Percentiles rank a stretch among this genome's conserved stretches.
phyloP scores from a whole-genome alignment of 768 basidiomycete genomes.

The Boletus reticuloceps region DNA sequence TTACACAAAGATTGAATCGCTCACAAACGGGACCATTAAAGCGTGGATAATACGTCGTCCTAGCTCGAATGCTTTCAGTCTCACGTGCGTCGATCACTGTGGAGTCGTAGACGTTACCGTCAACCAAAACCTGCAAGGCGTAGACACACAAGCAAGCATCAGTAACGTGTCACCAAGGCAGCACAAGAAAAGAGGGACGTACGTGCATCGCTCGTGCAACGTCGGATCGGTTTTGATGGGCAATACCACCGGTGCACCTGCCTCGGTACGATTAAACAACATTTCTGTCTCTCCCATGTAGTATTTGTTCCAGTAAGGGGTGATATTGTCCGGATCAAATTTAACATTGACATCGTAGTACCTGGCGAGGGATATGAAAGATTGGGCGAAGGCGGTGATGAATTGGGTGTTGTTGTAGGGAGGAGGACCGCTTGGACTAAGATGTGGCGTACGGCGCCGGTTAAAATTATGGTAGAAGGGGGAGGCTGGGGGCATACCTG shows the following conservation, averaged over 20 bases:
- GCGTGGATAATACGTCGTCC: neutral
- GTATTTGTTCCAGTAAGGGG: constrained; percentile 14
- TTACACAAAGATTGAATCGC: neutral
- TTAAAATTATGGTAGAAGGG: neutral
- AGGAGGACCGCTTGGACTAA: constrained; percentile 4
- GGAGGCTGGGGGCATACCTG: constrained; percentile 1
- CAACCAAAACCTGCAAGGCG: constrained; percentile 13
- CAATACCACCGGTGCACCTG: neutral
- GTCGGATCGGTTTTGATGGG: constrained; percentile 1
- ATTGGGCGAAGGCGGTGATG: constrained; percentile 25
- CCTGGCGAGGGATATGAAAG: constrained; percentile 24
- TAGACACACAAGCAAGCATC: neutral
- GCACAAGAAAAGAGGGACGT: neutral
- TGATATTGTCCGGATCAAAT: constrained; percentile 14
- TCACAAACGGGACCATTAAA: neutral
- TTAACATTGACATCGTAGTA: constrained; percentile 22
- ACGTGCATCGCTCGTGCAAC: constrained; percentile 11
- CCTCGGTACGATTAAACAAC: constrained; percentile 13
- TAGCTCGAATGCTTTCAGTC: no score
- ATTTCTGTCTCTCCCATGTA: constrained; percentile 6
- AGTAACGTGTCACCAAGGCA: neutral
- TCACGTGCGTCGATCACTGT: constrained; percentile 1
- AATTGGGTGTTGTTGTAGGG: constrained; percentile 28
- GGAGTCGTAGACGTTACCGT: constrained; percentile 3
- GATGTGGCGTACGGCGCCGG: neutral